phyloP scores from a whole-genome alignment of 2,329 filamentous ascomycete species.

The Camillea tinctor region DNA sequence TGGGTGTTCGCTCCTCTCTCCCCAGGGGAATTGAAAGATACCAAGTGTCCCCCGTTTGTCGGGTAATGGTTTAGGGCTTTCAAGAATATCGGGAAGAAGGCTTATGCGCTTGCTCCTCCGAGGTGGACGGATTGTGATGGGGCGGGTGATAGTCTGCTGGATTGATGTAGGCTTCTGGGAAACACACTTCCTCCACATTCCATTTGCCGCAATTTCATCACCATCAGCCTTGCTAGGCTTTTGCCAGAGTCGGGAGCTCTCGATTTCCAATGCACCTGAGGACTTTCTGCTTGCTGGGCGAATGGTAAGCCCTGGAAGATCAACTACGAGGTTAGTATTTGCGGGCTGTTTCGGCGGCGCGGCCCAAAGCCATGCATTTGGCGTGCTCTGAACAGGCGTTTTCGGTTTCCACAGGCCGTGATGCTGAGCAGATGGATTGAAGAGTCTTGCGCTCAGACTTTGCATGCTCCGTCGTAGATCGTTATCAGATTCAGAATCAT shows the following conservation, averaged over 20 bases:
- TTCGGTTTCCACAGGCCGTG: conserved; percentile 24
- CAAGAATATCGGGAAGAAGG: conserved; percentile 60
- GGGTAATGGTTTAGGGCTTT: conserved; percentile 58
- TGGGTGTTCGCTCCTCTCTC: conserved; percentile 59
- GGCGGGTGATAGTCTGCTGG: conserved; percentile 36
- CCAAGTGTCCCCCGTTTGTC: conserved; percentile 59
- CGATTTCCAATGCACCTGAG: conserved; percentile 33
- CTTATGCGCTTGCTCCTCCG: conserved; percentile 57
- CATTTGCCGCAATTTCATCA: conserved; percentile 2
- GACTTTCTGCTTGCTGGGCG: conserved; percentile 38
- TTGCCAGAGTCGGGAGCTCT: conserved; percentile 41
- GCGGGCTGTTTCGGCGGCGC: conserved; percentile 4
- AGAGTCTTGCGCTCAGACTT: conserved; percentile 7
- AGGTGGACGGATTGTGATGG: conserved; percentile 51
- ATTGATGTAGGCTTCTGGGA: conserved; percentile 22
- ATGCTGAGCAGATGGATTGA: conserved; percentile 4
- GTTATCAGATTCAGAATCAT: conserved; percentile 43
- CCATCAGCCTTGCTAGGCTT: conserved; percentile 15
- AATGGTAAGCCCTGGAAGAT: conserved; percentile 33
- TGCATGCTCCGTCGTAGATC: conserved; percentile 22
- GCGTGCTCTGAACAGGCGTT: conserved; percentile 3
- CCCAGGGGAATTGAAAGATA: conserved; percentile 67
- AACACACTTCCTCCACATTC: conserved; percentile 27
- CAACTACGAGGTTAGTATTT: conserved; percentile 1
- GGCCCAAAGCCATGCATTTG: conserved; percentile 24